These are phyloP conservation scores for Fennellomyces sp. DNA, from an alignment of 371 early-diverging fungal genomes.

Conservation along the genomic window DNA sequence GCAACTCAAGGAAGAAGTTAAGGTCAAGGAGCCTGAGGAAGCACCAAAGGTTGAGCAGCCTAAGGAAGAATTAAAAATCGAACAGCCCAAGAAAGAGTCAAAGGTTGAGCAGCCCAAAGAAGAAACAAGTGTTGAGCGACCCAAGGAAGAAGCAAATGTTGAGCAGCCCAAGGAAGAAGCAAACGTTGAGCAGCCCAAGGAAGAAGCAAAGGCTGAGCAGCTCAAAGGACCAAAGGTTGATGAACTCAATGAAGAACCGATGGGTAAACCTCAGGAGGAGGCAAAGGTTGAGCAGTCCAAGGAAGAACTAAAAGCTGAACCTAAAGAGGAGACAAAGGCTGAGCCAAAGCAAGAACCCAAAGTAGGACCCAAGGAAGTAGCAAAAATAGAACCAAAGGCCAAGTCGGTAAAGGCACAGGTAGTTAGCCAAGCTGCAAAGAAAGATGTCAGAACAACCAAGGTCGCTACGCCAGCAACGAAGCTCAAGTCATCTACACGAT, in stretches of 20 bases:
- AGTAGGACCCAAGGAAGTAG: not conserved
- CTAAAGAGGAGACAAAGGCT: not conserved
- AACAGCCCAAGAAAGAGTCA: no score
- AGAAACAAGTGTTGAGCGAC: no score
- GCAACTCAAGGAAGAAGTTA: no score
- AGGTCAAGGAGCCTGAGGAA: not conserved
- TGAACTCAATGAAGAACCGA: not conserved
- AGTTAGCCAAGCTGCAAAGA: not conserved
- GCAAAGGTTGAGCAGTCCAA: not conserved
- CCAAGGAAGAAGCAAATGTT: not conserved
- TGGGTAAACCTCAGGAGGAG: not conserved
- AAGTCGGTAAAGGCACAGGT: not conserved
- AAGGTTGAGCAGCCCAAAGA: no score
- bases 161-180: no score
- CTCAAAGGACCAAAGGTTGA: no score
- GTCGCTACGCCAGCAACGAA: slow-evolving; percentile 4
- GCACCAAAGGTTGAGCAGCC: no score
- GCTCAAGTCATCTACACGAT: slow-evolving; percentile 18
- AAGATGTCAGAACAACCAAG: not conserved
- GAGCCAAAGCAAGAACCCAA: not conserved
- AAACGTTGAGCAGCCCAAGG: no score
- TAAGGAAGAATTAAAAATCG: no score
- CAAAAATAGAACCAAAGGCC: not conserved
- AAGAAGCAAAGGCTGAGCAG: no score
- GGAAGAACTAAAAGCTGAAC: not conserved